These are phyloP conservation scores for Pythium phragmitis DNA, from an alignment of 352 stramenopile genomes.

Conservation along the genomic window DNA sequence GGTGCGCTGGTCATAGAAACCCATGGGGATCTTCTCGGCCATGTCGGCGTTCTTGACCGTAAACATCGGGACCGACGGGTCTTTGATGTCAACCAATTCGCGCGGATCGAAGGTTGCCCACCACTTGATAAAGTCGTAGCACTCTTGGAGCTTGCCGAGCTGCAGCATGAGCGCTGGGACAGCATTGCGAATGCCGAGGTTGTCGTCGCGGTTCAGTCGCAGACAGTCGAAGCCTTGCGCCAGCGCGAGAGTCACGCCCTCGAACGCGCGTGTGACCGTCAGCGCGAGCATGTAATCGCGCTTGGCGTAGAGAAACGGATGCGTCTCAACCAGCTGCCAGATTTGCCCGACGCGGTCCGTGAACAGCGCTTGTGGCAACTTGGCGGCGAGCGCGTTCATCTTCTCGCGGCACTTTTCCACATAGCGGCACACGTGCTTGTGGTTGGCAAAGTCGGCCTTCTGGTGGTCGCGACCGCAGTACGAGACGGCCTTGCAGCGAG, in stretches of 20 bases:
- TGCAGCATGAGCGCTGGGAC: constrained; percentile 15
- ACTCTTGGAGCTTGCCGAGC: constrained; percentile 18
- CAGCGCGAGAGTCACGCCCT: background rate
- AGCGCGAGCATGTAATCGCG: background rate
- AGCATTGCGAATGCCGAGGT: constrained; percentile 9
- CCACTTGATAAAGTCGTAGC: constrained; percentile 30
- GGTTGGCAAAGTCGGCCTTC: constrained; percentile 1
- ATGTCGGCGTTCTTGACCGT: constrained; percentile 16
- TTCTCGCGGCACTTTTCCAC: background rate
- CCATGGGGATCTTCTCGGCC: constrained; percentile 3
- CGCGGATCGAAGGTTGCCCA: constrained; percentile 8
- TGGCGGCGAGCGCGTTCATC: background rate
- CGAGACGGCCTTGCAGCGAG: constrained; percentile 14
- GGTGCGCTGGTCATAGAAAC: background rate
- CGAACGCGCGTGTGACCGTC: background rate
- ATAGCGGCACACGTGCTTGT: constrained; percentile 14
- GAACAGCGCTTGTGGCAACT: background rate
- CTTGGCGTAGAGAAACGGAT: background rate
- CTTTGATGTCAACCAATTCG: background rate
- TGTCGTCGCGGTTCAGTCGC: constrained; percentile 9
- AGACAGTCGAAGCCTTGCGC: background rate
- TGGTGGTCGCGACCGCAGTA: constrained; percentile 23
- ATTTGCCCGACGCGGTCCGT: background rate
- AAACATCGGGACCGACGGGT: constrained; percentile 9
- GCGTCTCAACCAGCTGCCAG: background rate